Evolutionary conservation across 1,139 yeast genomes (phyloP).

Genomic region (Saccharomycopsis crataegensis): DNA sequence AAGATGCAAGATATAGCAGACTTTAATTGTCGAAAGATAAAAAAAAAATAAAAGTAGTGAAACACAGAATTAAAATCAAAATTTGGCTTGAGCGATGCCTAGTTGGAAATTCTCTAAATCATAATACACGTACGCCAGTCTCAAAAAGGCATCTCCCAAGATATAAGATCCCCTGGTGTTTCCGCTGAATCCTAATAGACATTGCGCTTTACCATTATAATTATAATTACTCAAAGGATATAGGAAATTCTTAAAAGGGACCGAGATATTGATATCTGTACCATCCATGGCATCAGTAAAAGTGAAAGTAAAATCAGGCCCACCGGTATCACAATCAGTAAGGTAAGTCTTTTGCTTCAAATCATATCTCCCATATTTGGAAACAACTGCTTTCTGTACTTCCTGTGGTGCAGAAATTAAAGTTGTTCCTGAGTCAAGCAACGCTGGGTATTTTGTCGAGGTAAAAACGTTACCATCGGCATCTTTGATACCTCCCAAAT

Average conservation of each 20-base stretch:
- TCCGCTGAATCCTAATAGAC: background rate
- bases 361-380: background rate
- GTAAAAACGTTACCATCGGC: conserved; percentile 22
- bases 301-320: conserved; percentile 25
- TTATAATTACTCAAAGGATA: background rate
- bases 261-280: conserved; percentile 1
- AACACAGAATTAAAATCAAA: background rate
- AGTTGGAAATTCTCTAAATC: conserved; percentile 61
- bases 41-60: background rate
- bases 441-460: conserved; percentile 33
- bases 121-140: conserved; percentile 70
- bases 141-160: conserved; percentile 70
- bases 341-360: conserved; percentile 25
- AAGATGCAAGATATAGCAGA: too few species aligned
- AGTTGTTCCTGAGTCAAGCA: conserved; percentile 67
- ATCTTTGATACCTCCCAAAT: conserved; percentile 34
- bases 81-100: conserved; percentile 58
- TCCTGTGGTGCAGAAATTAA: conserved; percentile 43
- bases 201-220: conserved; percentile 20
- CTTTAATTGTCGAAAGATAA: too few species aligned
- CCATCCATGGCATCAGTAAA: conserved; percentile 31
- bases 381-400: background rate
- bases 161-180: conserved; percentile 23
- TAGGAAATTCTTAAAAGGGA: conserved; percentile 4
- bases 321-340: conserved; percentile 26